These are phyloP conservation scores for Oryza meyeriana DNA, from an alignment of 176 grass and related monocot species.

Conservation along the genomic window DNA sequence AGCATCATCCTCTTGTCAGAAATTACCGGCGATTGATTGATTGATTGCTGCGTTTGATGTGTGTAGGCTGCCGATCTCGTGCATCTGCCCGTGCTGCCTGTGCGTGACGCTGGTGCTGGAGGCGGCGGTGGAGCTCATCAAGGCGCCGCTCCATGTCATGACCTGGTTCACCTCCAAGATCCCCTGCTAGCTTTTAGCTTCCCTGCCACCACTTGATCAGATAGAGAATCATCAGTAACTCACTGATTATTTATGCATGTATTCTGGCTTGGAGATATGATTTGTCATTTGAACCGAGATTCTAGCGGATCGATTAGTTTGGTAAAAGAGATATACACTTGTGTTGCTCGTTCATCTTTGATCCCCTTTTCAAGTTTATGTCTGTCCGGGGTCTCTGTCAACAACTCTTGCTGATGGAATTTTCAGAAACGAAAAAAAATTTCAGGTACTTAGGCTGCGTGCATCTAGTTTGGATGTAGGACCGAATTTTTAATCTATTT, in stretches of 20 bases:
- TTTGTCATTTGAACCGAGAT: not conserved
- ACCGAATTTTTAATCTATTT: too few species aligned
- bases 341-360: not conserved
- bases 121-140: slow-evolving; percentile 65
- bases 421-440: not conserved
- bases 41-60: not conserved
- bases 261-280: not conserved
- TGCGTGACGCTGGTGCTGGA: slow-evolving; percentile 77
- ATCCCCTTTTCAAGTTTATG: not conserved
- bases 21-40: not conserved
- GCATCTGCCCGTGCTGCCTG: slow-evolving; percentile 75
- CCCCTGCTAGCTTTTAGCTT: slow-evolving; percentile 35
- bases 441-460: too few species aligned
- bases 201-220: not conserved
- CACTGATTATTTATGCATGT: not conserved
- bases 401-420: not conserved
- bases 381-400: not conserved
- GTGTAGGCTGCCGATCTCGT: slow-evolving; percentile 57
- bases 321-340: not conserved
- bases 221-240: not conserved
- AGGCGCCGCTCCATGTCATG: slow-evolving; percentile 75
- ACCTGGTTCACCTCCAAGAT: slow-evolving; percentile 82
- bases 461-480: too few species aligned
- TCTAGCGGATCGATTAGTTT: not conserved
- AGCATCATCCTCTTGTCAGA: not conserved